A percentile compares a stretch with the other conserved stretches of the same genome.
Conservation (phyloP, 2,329 filamentous ascomycete genomes). For the Botrytis tulipae region DNA sequence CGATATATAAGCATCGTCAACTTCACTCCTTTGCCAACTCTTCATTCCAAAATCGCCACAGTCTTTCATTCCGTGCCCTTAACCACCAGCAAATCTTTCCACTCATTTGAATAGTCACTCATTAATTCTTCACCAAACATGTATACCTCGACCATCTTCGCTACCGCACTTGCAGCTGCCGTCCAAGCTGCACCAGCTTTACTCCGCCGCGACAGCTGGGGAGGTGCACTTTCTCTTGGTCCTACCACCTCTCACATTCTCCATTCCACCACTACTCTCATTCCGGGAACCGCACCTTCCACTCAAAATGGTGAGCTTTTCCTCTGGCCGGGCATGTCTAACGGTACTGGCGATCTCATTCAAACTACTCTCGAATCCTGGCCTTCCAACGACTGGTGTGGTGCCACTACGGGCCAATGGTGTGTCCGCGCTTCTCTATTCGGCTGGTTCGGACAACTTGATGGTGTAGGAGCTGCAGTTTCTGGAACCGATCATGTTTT, state of each 20-base stretch:
- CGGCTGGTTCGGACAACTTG: constrained; percentile 44
- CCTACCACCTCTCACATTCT: constrained; percentile 42
- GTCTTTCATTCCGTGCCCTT: neutral
- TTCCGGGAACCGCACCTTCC: constrained; percentile 42
- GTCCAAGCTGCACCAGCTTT: neutral
- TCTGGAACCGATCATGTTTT: constrained; percentile 35
- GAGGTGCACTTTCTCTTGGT: constrained; percentile 42
- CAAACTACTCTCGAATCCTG: constrained; percentile 45
- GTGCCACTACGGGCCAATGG: constrained; percentile 42
- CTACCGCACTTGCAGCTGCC: neutral
- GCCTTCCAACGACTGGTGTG: constrained; percentile 44
- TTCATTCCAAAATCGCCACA: neutral
- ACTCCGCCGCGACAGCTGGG: constrained; percentile 38
- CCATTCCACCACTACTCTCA: constrained; percentile 43
- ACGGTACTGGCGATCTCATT: constrained; percentile 45
- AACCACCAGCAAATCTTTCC: neutral
- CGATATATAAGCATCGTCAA: neutral
- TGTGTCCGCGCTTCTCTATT: constrained; percentile 45
- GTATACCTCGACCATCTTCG: neutral
- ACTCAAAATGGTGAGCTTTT: constrained; percentile 43
- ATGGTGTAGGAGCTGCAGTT: constrained; percentile 32
- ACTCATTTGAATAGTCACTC: neutral
- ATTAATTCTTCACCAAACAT: neutral
- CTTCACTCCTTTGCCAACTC: neutral
- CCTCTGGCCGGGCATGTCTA: constrained; percentile 47